Evolutionary conservation across 257 asterid species (phyloP).

Genomic region (Echium plantagineum): DNA sequence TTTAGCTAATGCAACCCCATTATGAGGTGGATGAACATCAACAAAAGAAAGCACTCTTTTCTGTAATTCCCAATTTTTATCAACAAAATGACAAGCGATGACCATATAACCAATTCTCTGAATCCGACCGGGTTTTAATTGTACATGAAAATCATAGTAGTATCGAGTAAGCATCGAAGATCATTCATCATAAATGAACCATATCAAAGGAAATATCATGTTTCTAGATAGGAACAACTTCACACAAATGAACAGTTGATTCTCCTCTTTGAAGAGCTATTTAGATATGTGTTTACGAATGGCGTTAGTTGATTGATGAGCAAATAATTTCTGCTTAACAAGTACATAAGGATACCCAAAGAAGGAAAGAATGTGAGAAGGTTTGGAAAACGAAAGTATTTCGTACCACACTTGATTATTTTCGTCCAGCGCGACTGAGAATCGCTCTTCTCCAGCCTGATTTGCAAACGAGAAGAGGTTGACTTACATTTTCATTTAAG

Average conservation of each 20-base stretch:
- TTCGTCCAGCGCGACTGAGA: constrained; percentile 85
- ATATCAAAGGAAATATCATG: too few relatives aligned
- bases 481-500: constrained; percentile 4
- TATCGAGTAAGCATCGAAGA: neutral
- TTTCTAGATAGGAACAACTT: too few relatives aligned
- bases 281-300: constrained; percentile 43
- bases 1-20: too few relatives aligned
- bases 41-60: too few relatives aligned
- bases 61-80: too few relatives aligned
- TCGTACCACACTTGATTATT: constrained; percentile 87
- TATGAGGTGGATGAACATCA: too few relatives aligned
- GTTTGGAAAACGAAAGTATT: constrained; percentile 76
- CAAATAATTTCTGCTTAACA: constrained; percentile 67
- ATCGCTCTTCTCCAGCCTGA: constrained; percentile 97
- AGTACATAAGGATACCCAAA: constrained; percentile 79
- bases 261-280: constrained; percentile 1
- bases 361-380: constrained; percentile 54
- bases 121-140: too few relatives aligned
- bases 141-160: too few relatives aligned
- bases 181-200: neutral
- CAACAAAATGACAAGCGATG: too few relatives aligned
- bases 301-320: constrained; percentile 59
- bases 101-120: too few relatives aligned
- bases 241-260: neutral
- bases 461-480: constrained; percentile 10